Conservation (phyloP, 306 rosid species). For the Quercus dentata region DNA sequence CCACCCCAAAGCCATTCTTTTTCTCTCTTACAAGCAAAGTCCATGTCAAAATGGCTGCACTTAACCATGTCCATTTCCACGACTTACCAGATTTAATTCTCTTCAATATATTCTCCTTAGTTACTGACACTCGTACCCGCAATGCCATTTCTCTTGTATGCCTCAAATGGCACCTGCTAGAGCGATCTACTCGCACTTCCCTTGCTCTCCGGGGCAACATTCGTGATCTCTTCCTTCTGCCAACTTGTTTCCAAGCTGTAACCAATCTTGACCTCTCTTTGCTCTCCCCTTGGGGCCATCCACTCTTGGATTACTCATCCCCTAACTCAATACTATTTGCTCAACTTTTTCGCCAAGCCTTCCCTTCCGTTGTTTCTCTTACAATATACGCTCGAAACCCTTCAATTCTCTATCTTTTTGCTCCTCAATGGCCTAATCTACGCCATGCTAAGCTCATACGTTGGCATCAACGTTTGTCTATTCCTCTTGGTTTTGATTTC, state of each 20-base stretch:
- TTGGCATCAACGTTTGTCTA: not conserved
- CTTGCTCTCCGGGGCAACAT: not conserved
- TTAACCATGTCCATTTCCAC: not conserved
- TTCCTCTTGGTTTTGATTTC: not conserved
- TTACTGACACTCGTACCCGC: not conserved
- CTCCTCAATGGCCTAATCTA: conserved; percentile 13
- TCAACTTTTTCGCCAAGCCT: not conserved
- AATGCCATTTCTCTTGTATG: not conserved
- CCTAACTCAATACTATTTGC: not conserved
- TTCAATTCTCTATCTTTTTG: not conserved
- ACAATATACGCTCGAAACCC: not conserved
- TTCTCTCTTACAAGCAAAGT: no score
- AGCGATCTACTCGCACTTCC: conserved; percentile 1
- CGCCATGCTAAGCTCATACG: conserved; percentile 6
- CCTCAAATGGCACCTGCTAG: not conserved
- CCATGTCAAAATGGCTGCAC: not conserved
- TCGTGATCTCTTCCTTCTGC: not conserved
- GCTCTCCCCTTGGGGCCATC: conserved; percentile 19
- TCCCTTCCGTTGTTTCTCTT: conserved; percentile 2
- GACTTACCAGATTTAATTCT: not conserved
- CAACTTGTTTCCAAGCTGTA: conserved; percentile 3
- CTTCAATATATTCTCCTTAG: not conserved
- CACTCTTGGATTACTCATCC: not conserved
- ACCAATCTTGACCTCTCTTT: conserved; percentile 1
- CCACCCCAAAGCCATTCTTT: not conserved